Base-by-base conservation (phyloP, 805 yeast species). In the Candida xyloterini region DNA sequence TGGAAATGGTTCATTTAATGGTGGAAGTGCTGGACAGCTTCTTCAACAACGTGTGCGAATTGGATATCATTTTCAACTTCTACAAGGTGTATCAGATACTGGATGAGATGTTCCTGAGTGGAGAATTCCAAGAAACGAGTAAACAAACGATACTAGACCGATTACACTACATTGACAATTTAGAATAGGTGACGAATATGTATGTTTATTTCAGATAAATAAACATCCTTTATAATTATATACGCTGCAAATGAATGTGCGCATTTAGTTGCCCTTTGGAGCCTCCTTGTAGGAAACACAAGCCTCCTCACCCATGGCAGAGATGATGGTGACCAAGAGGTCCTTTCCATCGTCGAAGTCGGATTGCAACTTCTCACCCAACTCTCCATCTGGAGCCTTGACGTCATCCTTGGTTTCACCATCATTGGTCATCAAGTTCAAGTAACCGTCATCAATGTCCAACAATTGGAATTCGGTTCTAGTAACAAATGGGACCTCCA, bases 391-490 rank as follows among this genome's bases (percentile, higher is more conserved):
- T 76, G 99, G 98, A 55, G 85, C 79, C 78, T 84, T 86, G 73
- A 93, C 98, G 68, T 93, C 99, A 70, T 91, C 99, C 85, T 93
- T 93, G 81, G 96, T 87, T 71, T 86, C 93, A 79, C 99, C 99
- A 58, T 93, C 98, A 64, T 71, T 65, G 80, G 89, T 85, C 97
- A 93, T 90, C 73, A 93, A 83, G 66, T 85, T 84, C 68, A 93
- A 83, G 95, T 71, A 93, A 56, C 96, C 99, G 65, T 93, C 99
- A 67, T 93, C 99, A 65, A 93, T 89, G 78, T 93, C 95, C 74
- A 91, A 85, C 71, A 84, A 86, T 79, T 87, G 96, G 84, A 53
- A 93, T 81, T 93, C 99, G 60, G 83, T 79, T 83, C 99, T 95
- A 66, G 71, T 66, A 63, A 93, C 99, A 70, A 88, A 82, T 74